phyloP scores from a whole-genome alignment of 2,329 filamentous ascomycete genomes.

The Trichoderma oligosporum region DNA sequence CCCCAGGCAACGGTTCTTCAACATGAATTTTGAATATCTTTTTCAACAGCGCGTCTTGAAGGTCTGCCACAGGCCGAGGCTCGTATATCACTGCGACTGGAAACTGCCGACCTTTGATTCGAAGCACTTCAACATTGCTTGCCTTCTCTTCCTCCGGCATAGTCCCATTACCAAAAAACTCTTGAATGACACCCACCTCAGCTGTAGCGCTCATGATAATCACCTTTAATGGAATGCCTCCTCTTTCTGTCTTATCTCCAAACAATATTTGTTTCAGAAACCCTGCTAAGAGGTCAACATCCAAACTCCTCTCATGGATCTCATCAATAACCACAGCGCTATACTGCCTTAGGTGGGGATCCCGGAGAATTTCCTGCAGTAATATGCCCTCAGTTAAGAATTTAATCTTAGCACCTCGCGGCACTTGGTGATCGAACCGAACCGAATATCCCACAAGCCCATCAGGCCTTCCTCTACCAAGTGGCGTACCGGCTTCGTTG shows the following conservation, averaged over 20 bases:
- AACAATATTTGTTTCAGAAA: constrained; percentile 77
- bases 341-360: constrained; percentile 78
- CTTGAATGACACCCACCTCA: constrained; percentile 72
- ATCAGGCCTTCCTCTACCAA: constrained; percentile 40
- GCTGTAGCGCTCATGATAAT: constrained; percentile 97
- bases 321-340: constrained; percentile 92
- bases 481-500: constrained; percentile 62
- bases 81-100: constrained; percentile 78
- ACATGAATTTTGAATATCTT: constrained; percentile 82
- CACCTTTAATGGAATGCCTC: constrained; percentile 75
- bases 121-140: constrained; percentile 43
- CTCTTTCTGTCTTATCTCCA: constrained; percentile 59
- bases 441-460: constrained; percentile 84
- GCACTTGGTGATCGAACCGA: constrained; percentile 83
- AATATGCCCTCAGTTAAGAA: constrained; percentile 96
- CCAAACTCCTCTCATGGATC: constrained; percentile 92
- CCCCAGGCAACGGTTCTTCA: constrained; percentile 86
- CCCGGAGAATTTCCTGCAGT: constrained; percentile 84
- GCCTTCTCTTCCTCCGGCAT: constrained; percentile 20
- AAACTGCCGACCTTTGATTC: constrained; percentile 82
- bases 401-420: constrained; percentile 81
- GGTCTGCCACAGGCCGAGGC: constrained; percentile 68
- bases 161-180: constrained; percentile 60
- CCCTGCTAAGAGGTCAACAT: constrained; percentile 85
- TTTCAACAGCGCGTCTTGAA: constrained; percentile 77